phyloP scores from a whole-genome alignment of 441 rosid species.

The Capsella rubella region DNA sequence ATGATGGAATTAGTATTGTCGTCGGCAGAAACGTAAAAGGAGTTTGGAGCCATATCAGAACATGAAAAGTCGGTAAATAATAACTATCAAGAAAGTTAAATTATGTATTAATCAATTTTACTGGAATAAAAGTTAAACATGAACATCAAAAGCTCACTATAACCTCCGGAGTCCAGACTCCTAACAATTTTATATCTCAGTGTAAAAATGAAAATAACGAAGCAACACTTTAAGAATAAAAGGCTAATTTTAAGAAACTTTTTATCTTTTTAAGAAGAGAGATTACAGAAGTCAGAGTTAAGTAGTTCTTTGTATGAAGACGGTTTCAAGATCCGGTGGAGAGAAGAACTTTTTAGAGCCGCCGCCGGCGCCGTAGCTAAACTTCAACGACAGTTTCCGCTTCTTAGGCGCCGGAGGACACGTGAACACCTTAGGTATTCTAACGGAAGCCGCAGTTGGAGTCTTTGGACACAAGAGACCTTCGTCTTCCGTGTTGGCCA shows the following conservation, averaged over 20 bases:
- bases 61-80: no score
- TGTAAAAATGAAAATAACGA: no score
- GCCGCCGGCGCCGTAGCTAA: constrained; percentile 47
- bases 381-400: constrained; percentile 61
- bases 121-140: no score
- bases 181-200: no score
- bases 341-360: constrained; percentile 64
- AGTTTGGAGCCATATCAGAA: no score
- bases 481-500: constrained; percentile 43
- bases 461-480: constrained; percentile 56
- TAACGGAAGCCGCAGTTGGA: constrained; percentile 72
- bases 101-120: no score
- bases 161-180: no score
- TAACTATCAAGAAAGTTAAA: no score
- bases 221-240: not conserved
- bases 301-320: constrained; percentile 49
- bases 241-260: not conserved
- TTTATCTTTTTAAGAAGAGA: not conserved
- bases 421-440: constrained; percentile 63
- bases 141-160: no score
- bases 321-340: constrained; percentile 84
- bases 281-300: not conserved
- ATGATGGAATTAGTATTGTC: not conserved
- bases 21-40: no score
- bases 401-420: constrained; percentile 90